Conservation (phyloP, 2,329 filamentous ascomycete species). For the Alternaria postmessia region DNA sequence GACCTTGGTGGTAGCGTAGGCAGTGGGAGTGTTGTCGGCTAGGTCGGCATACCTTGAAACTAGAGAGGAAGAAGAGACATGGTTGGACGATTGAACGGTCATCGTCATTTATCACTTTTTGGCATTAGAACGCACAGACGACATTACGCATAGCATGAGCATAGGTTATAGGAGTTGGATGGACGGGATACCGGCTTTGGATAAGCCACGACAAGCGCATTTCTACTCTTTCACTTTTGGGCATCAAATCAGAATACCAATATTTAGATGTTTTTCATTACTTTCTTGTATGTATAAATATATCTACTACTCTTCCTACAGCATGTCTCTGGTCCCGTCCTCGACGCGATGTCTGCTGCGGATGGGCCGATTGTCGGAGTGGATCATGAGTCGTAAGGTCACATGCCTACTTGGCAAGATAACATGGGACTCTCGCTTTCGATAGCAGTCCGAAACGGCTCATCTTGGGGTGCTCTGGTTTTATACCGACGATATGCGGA, state of each 20-base stretch:
- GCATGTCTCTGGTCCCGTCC: not conserved
- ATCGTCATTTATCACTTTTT: not conserved
- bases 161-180: not conserved
- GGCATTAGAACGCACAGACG: not conserved
- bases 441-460: not conserved
- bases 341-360: not conserved
- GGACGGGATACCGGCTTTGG: not conserved
- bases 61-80: not conserved
- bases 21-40: constrained; percentile 62
- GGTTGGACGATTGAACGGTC: not conserved
- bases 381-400: not conserved
- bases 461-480: not conserved
- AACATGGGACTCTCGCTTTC: not conserved
- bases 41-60: not conserved
- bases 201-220: not conserved
- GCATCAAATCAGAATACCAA: not conserved
- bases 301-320: not conserved
- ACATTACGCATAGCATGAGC: constrained; percentile 1
- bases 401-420: not conserved
- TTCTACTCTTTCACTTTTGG: not conserved
- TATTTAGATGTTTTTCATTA: not conserved
- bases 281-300: not conserved
- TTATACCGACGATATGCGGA: not conserved
- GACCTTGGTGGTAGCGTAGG: constrained; percentile 84
- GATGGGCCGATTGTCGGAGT: not conserved